Conservation (phyloP, 2,329 filamentous ascomycete genomes). For the Incumbomyces delicatus region DNA sequence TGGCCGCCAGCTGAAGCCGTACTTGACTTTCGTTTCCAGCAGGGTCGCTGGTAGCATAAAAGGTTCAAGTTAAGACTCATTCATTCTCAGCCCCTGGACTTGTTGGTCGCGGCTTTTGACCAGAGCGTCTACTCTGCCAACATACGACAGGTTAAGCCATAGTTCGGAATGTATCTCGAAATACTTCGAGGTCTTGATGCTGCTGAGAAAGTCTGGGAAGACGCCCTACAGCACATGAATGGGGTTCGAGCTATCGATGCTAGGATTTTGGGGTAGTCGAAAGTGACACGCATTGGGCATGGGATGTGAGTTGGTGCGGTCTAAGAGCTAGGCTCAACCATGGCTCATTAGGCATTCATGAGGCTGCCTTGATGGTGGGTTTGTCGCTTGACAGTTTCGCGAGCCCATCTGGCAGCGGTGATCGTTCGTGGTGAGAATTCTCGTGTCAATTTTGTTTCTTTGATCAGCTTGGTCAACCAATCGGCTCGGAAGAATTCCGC, state of each 20-base stretch:
- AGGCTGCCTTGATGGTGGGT: conserved; percentile 22
- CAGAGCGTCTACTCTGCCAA: too few species aligned
- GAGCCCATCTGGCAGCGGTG: conserved; percentile 92
- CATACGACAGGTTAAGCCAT: too few species aligned
- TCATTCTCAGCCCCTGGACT: neutral
- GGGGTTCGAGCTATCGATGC: too few species aligned
- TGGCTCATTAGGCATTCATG: conserved; percentile 21
- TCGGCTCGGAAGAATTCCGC: conserved; percentile 76
- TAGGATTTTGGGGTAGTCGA: too few species aligned
- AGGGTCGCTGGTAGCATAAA: too few species aligned
- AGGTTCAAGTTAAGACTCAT: neutral
- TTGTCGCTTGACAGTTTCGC: conserved; percentile 94
- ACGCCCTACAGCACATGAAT: too few species aligned
- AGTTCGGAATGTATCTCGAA: too few species aligned
- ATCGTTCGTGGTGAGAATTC: conserved; percentile 78
- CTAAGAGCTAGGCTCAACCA: neutral
- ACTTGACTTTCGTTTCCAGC: too few species aligned
- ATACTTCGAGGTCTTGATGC: too few species aligned
- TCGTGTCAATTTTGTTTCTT: conserved; percentile 80
- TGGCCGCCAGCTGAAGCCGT: too few species aligned
- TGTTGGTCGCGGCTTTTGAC: neutral
- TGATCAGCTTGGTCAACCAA: conserved; percentile 81
- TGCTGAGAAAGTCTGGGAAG: too few species aligned
- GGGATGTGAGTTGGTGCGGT: neutral
- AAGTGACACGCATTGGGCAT: neutral